phyloP scores from a whole-genome alignment of 129 eudicot genomes.

The Pittosporum tobira region DNA sequence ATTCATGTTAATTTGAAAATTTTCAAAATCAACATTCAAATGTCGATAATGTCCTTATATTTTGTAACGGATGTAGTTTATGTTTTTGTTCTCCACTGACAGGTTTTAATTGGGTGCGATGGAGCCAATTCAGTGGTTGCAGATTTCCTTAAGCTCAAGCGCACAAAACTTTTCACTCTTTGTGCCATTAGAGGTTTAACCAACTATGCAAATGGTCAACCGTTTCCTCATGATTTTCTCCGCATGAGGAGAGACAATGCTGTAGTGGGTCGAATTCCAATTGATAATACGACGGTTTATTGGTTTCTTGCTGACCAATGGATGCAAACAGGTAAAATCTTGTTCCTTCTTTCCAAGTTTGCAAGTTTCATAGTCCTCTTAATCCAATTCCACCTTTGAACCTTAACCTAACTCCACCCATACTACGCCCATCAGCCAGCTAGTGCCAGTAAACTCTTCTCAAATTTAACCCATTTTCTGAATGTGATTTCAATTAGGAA shows the following conservation, averaged over 20 bases:
- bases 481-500: too few species aligned
- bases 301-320: conserved; percentile 36
- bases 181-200: conserved; percentile 44
- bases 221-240: conserved; percentile 27
- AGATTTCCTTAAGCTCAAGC: conserved; percentile 36
- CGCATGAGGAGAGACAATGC: conserved; percentile 22
- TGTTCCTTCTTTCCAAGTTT: not conserved
- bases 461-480: too few species aligned
- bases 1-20: too few species aligned
- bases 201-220: conserved; percentile 49
- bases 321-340: conserved; percentile 15
- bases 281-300: conserved; percentile 35
- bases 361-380: not conserved
- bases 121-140: conserved; percentile 46
- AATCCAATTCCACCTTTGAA: not conserved
- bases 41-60: too few species aligned
- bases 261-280: conserved; percentile 40
- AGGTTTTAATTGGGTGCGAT: conserved; percentile 65
- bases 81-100: conserved; percentile 1
- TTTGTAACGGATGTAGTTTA: not conserved
- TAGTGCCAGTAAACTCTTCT: too few species aligned
- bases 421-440: too few species aligned
- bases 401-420: too few species aligned
- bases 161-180: conserved; percentile 24
- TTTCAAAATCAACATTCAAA: too few species aligned